Evolutionary conservation across 176 grass and related monocot species (phyloP), one percentile per base, ranked within the genome.

Genomic region (Aechmea fasciata): DNA sequence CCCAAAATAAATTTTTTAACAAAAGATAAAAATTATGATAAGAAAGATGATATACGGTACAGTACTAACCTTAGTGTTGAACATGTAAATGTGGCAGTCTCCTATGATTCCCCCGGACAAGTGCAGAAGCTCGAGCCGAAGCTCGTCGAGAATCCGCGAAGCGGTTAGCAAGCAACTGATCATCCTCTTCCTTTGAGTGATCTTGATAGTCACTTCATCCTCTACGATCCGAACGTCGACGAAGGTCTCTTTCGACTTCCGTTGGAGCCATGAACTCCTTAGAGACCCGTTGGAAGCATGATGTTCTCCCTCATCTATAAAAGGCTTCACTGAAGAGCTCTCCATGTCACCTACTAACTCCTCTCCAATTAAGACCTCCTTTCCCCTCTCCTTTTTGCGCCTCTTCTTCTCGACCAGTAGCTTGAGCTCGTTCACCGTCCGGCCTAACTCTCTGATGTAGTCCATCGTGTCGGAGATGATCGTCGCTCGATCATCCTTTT

Each of bases 191-290:
- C 90, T 84, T 77, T 87, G 91, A 11, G 84, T 93, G 71, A 99
- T 75, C 81, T 93, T 99, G 67, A 99, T 93, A 82, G 88, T 90
- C n/a, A 93, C 87, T 23, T 99, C 94, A 1, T 99, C 89, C 70
- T 99, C 94, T 13, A 93, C 83, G 66, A 99, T 99, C 28, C 94
- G 77, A 66, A 99, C 94, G 76, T 99, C 94, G 22, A 99, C 89
- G 51, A 77, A 85, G 9, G 86, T 92, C 71, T 93, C 94, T 73
- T 85, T 99, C 47, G 86, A 93, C 70, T 68, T 75, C 69, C 89
- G 76, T 65, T 93, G 89, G 49, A 99, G 80, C 86, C 86, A 99
- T 22, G 94, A 90, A 84, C 89, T 90, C 64, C 94, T 71, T 48
- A 97, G 83, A 20, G 55, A 71, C 14, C 66, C 75, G n/a, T 69